Evolutionary conservation across 805 yeast species (phyloP).

Genomic region (Kluyveromyces aestuarii): DNA sequence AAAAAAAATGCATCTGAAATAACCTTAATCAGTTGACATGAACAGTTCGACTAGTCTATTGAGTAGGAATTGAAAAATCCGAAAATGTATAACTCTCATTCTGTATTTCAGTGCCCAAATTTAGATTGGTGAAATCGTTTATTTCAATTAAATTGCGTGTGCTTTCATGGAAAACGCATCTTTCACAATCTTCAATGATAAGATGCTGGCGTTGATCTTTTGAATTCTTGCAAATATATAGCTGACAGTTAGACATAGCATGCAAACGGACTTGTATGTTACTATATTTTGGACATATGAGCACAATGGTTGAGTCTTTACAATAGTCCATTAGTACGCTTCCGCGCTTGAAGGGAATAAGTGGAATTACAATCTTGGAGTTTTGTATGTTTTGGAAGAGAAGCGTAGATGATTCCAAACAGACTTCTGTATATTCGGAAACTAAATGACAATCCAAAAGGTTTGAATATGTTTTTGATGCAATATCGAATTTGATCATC

Average conservation of each 20-base stretch:
- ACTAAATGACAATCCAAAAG: neutral
- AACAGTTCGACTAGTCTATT: too few relatives aligned
- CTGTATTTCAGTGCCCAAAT: neutral
- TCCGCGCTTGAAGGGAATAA: slow-evolving; percentile 16
- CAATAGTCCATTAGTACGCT: slow-evolving; percentile 18
- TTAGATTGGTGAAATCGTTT: slow-evolving; percentile 14
- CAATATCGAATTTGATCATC: neutral
- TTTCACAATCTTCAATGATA: slow-evolving; percentile 17
- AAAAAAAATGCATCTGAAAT: too few relatives aligned
- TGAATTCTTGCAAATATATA: slow-evolving; percentile 7
- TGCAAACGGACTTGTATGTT: slow-evolving; percentile 21
- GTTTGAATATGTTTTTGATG: neutral
- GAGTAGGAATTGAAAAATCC: neutral
- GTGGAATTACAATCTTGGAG: slow-evolving; percentile 9
- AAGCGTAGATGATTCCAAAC: slow-evolving; percentile 8
- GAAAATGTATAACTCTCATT: neutral
- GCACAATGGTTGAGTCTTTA: slow-evolving; percentile 8
- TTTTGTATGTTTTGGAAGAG: slow-evolving; percentile 9
- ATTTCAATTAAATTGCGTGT: slow-evolving; percentile 10
- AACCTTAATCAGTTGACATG: too few relatives aligned
- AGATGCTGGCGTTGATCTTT: slow-evolving; percentile 12
- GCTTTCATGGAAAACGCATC: slow-evolving; percentile 14
- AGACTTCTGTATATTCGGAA: neutral
- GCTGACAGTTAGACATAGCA: slow-evolving; percentile 14
- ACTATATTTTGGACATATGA: slow-evolving; percentile 8